phyloP scores from a whole-genome alignment of 1,284 basidiomycete species.

The Afroboletus lepidellus region DNA sequence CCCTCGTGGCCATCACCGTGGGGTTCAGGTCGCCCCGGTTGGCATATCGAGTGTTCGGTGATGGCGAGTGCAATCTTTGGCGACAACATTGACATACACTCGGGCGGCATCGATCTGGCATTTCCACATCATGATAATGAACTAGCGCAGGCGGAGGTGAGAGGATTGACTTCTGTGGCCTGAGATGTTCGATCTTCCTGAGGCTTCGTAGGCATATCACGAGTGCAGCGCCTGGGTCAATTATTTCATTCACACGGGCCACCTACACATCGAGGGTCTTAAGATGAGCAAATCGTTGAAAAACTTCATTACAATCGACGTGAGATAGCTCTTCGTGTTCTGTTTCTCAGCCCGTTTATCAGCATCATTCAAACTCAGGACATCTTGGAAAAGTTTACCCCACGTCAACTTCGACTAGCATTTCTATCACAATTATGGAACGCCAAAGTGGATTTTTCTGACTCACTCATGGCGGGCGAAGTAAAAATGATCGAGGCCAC shows the following conservation, averaged over 20 bases:
- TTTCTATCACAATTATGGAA: slow-evolving; percentile 95
- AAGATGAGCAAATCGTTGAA: slow-evolving; percentile 99
- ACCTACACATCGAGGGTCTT: slow-evolving; percentile 96
- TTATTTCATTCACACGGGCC: slow-evolving; percentile 98
- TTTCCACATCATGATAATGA: slow-evolving; percentile 99
- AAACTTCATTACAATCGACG: slow-evolving; percentile 98
- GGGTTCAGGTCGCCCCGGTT: slow-evolving; percentile 96
- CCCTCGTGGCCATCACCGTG: slow-evolving; percentile 96
- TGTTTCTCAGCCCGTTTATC: slow-evolving; percentile 3
- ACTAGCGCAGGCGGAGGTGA: slow-evolving; percentile 93
- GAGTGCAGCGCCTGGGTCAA: slow-evolving; percentile 95
- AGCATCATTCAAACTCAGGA: slow-evolving; percentile 52
- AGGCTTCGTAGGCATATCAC: slow-evolving; percentile 75
- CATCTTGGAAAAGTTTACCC: slow-evolving; percentile 82
- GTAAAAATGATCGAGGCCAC: slow-evolving; percentile 84
- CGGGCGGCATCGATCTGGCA: slow-evolving; percentile 93
- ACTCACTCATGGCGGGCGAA: slow-evolving; percentile 85
- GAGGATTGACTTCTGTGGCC: slow-evolving; percentile 17
- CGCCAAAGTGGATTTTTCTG: slow-evolving; percentile 92
- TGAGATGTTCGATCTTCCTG: slow-evolving; percentile 7
- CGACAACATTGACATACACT: slow-evolving; percentile 95
- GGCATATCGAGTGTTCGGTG: slow-evolving; percentile 99
- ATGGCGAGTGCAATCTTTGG: slow-evolving; percentile 97
- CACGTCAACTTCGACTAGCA: slow-evolving; percentile 91
- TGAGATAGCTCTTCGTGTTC: slow-evolving; percentile 42